A percentile compares a stretch with the other conserved stretches of the same genome.
Evolutionary conservation across 441 rosid genomes (phyloP).

Genomic region (Hura crepitans): DNA sequence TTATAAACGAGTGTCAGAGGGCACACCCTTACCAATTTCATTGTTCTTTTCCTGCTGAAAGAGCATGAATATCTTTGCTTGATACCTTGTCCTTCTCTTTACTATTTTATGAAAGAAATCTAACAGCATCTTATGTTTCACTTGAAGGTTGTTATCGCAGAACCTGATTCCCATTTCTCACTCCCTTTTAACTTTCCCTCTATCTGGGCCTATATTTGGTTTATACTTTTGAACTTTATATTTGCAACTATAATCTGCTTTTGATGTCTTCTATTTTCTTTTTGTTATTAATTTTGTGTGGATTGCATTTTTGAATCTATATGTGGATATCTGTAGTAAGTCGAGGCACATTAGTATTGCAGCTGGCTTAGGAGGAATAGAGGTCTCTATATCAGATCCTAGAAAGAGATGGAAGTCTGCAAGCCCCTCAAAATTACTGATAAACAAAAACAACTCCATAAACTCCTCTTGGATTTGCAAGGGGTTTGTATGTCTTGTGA

Average conservation of each 20-base stretch:
- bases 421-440: conserved; percentile 40
- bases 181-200: not conserved
- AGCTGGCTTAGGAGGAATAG: conserved; percentile 18
- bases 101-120: not conserved
- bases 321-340: not conserved
- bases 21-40: not conserved
- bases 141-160: not conserved
- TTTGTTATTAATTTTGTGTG: not conserved
- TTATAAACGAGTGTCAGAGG: not conserved
- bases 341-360: conserved; percentile 15
- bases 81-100: not conserved
- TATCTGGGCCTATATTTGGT: not conserved
- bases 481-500: conserved; percentile 71
- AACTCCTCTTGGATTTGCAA: conserved; percentile 55
- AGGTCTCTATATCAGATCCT: conserved; percentile 17
- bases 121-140: not conserved
- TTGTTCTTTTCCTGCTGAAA: not conserved
- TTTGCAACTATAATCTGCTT: not conserved
- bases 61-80: not conserved
- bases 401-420: conserved; percentile 53
- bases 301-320: not conserved
- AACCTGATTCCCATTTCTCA: not conserved
- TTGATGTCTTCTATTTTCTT: not conserved
- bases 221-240: not conserved
- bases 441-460: conserved; percentile 50